phyloP scores from a whole-genome alignment of 352 stramenopile species.

The Pythium rishiriense region DNA sequence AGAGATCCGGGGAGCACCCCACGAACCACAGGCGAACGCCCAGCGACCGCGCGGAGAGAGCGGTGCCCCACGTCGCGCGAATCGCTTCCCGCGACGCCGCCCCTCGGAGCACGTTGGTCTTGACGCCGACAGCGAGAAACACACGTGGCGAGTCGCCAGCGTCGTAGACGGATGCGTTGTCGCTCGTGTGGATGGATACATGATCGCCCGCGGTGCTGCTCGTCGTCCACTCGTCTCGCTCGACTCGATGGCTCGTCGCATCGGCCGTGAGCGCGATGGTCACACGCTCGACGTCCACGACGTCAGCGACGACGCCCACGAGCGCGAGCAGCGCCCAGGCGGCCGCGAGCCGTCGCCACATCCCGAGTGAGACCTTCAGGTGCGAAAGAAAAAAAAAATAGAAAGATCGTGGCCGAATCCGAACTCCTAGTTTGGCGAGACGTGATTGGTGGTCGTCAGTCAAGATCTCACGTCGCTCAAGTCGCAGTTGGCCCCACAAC shows the following conservation, averaged over 20 bases:
- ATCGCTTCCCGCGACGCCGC: slow-evolving; percentile 25
- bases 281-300: neutral
- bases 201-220: neutral
- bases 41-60: slow-evolving; percentile 8
- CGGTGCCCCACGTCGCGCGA: slow-evolving; percentile 34
- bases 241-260: neutral
- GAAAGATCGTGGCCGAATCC: no score
- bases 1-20: slow-evolving; percentile 29
- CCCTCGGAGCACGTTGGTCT: slow-evolving; percentile 36
- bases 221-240: neutral
- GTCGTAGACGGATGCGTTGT: neutral
- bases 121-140: slow-evolving; percentile 39
- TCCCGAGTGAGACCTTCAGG: no score
- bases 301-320: neutral
- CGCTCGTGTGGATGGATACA: neutral
- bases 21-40: slow-evolving; percentile 38
- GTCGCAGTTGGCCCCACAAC: no score
- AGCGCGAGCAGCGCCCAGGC: neutral
- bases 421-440: no score
- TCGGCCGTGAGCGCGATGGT: neutral
- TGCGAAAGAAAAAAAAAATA: no score
- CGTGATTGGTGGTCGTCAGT: no score
- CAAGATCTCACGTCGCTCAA: no score
- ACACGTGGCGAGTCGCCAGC: neutral
- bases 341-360: neutral